A percentile compares a stretch with the other conserved stretches of the same genome.
Evolutionary conservation across 2,329 filamentous ascomycete species (phyloP).

Genomic region (Pseudogymnoascus sp.): DNA sequence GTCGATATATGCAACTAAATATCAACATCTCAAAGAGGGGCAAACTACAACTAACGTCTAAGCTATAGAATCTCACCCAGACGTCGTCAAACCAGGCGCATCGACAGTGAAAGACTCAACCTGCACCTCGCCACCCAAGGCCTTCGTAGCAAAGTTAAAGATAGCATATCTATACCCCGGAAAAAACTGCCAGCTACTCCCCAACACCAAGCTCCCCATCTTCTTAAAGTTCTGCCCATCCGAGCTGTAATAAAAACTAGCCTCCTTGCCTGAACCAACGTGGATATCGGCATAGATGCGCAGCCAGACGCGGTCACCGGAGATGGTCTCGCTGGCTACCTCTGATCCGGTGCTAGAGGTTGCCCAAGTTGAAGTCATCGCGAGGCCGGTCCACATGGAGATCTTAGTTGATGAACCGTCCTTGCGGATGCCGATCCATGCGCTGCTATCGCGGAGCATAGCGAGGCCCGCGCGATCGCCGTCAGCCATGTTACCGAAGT

Average conservation of each 20-base stretch:
- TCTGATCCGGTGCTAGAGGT: conserved; percentile 27
- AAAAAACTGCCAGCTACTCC: conserved; percentile 40
- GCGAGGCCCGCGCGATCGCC: conserved; percentile 47
- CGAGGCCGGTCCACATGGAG: conserved; percentile 27
- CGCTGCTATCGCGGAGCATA: conserved; percentile 45
- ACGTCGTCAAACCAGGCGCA: background rate
- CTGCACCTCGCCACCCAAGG: conserved; percentile 31
- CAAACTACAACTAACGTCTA: background rate
- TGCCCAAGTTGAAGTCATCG: conserved; percentile 29
- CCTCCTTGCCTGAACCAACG: conserved; percentile 24
- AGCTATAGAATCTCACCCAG: background rate
- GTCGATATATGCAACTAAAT: background rate
- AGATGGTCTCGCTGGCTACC: conserved; percentile 17
- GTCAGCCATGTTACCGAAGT: conserved; percentile 40
- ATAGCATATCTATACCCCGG: conserved; percentile 42
- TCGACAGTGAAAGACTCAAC: background rate
- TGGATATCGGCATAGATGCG: conserved; percentile 32
- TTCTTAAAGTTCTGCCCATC: conserved; percentile 34
- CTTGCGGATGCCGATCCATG: conserved; percentile 45
- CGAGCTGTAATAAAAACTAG: conserved; percentile 36
- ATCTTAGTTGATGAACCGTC: conserved; percentile 23
- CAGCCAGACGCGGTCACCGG: conserved; percentile 30
- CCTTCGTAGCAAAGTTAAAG: conserved; percentile 42
- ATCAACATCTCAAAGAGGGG: background rate
- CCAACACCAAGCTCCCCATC: conserved; percentile 33